Percentiles rank a stretch among this genome's conserved stretches.
Evolutionary conservation across 306 rosid species (phyloP).

Genomic region (Mucuna pruriens): DNA sequence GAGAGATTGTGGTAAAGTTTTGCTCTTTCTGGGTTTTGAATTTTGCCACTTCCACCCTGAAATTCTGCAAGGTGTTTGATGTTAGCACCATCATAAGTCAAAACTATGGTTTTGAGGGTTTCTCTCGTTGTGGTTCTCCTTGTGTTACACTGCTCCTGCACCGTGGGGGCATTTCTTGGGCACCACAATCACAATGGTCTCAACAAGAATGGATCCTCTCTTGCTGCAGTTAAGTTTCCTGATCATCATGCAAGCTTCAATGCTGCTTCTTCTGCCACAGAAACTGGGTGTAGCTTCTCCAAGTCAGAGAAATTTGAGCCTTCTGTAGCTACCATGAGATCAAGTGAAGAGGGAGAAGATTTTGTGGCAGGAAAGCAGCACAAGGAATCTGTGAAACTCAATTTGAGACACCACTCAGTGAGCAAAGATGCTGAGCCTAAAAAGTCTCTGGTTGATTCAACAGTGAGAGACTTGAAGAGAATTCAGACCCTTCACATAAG

Average conservation of each 20-base stretch:
- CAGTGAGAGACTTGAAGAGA: slow-evolving; percentile 58
- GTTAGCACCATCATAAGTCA: slow-evolving; percentile 37
- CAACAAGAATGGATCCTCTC: slow-evolving; percentile 51
- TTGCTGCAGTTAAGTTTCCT: slow-evolving; percentile 67
- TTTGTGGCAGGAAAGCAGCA: background rate
- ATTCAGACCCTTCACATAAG: slow-evolving; percentile 74
- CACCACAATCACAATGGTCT: slow-evolving; percentile 42
- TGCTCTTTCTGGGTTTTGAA: slow-evolving; percentile 37
- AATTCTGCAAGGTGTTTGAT: slow-evolving; percentile 23
- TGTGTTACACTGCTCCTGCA: slow-evolving; percentile 34
- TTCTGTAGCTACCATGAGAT: slow-evolving; percentile 29
- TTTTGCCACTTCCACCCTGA: background rate
- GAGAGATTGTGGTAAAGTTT: background rate
- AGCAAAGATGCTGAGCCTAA: slow-evolving; percentile 43
- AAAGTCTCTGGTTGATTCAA: slow-evolving; percentile 50
- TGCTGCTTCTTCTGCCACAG: slow-evolving; percentile 48
- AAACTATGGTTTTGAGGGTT: slow-evolving; percentile 39
- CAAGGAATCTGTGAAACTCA: slow-evolving; percentile 61
- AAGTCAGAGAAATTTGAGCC: slow-evolving; percentile 33
- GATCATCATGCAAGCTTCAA: slow-evolving; percentile 64
- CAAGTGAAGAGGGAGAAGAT: background rate
- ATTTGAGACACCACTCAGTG: slow-evolving; percentile 49
- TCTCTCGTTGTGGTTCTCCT: slow-evolving; percentile 35
- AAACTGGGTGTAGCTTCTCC: slow-evolving; percentile 51
- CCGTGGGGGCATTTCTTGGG: slow-evolving; percentile 35